phyloP scores from a whole-genome alignment of 2,329 filamentous ascomycete genomes.

The Colletotrichum trifolii region DNA sequence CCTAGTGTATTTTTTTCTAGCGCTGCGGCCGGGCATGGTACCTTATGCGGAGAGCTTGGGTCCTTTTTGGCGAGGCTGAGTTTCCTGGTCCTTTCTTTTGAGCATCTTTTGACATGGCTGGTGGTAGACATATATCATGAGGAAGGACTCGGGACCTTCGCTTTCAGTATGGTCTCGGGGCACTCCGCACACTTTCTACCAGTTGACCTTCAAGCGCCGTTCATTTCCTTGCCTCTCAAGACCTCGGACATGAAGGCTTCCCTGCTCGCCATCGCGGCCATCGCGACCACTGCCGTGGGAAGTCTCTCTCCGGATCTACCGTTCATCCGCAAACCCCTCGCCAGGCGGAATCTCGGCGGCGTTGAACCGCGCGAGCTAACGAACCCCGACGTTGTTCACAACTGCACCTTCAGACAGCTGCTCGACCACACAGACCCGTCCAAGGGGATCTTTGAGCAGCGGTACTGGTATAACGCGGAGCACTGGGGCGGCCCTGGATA shows the following conservation, averaged over 20 bases:
- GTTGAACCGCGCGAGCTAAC: background rate
- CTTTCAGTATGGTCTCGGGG: too few relatives aligned
- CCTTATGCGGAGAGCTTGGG: too few relatives aligned
- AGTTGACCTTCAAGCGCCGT: too few relatives aligned
- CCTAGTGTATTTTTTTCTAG: too few relatives aligned
- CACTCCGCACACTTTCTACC: too few relatives aligned
- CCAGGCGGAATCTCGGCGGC: conserved; percentile 1
- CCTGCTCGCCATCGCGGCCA: background rate
- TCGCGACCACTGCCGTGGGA: conserved; percentile 4
- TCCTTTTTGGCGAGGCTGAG: too few relatives aligned
- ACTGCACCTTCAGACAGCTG: conserved; percentile 23
- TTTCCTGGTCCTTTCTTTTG: too few relatives aligned
- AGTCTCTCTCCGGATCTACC: background rate
- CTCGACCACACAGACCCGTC: conserved; percentile 29
- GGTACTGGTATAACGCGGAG: conserved; percentile 32
- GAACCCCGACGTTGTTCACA: background rate
- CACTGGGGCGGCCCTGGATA: conserved; percentile 27
- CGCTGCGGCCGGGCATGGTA: too few relatives aligned
- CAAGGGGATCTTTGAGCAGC: conserved; percentile 31
- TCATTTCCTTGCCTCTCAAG: too few relatives aligned
- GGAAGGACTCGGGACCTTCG: too few relatives aligned
- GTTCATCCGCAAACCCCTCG: background rate
- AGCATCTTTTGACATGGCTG: too few relatives aligned
- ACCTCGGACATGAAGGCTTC: background rate
- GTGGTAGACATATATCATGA: too few relatives aligned